Conservation (phyloP, 257 asterid genomes). For the Nicotiana attenuata region DNA sequence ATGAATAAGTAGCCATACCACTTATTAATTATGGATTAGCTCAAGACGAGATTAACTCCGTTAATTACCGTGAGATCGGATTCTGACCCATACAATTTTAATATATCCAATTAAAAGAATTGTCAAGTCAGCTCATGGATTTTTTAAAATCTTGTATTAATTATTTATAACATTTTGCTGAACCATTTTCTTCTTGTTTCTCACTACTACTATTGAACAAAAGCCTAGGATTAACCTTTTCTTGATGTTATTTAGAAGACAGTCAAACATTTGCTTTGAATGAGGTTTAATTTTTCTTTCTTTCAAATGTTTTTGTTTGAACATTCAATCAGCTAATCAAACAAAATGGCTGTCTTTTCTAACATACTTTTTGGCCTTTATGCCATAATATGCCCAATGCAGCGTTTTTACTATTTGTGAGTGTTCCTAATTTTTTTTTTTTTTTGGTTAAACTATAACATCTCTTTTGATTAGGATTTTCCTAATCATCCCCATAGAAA, state of each 20-base stretch:
- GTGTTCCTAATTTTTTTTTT: not conserved
- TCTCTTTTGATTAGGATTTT: no score
- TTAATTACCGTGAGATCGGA: no score
- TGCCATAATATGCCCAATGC: not conserved
- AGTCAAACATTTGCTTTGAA: not conserved
- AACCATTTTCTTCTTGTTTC: not conserved
- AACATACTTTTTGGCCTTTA: not conserved
- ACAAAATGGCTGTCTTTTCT: not conserved
- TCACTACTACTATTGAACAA: not conserved
- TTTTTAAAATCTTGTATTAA: not conserved
- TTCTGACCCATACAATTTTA: no score
- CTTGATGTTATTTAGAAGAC: not conserved
- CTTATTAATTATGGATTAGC: no score
- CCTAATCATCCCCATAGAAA: no score
- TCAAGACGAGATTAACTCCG: no score
- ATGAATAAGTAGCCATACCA: no score
- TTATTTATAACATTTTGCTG: not conserved
- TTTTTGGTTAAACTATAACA: no score
- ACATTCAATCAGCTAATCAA: not conserved
- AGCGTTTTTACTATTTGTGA: not conserved
- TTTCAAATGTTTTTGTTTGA: not conserved
- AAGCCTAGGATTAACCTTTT: not conserved
- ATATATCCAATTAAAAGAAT: not conserved
- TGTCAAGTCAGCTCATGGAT: slow-evolving; percentile 1
- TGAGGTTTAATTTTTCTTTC: not conserved